Base-by-base conservation (phyloP, 441 rosid genomes). In the Eruca vesicaria region DNA sequence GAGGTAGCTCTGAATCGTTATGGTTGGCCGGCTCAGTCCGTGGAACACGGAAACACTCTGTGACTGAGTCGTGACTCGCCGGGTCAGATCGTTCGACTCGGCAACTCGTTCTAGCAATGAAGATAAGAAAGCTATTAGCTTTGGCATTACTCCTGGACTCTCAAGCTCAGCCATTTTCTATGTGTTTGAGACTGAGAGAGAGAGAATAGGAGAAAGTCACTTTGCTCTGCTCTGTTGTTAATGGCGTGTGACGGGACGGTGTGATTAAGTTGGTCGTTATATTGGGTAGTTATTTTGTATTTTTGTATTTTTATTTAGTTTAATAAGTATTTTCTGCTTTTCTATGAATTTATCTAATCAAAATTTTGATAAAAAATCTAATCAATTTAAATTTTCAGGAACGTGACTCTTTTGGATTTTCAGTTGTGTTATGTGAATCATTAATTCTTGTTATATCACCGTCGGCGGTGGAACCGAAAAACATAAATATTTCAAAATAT, bases 41-140 rank as follows among this genome's bases (percentile, higher is more conserved):
- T 92, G 89, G 36, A 94, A 94, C 36, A 87, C 92, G 1, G 95
- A 91, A 3, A 86, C 77, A 10, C 80, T 89, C 80, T 85, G 89
- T 3, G 84, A 67, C 56, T 78, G 85, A 52, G 80, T 66, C 50
- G 80, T 50, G 68, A 84, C 75, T 48, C 75, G 80, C n/a, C 76
- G 29, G 35, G 69, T 75, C n/a, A 21, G 69, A 68, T 94, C 97
- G 84, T 90, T 94, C 0, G 95, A 86, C 53, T 88, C 92, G 7
- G 97, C 86, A 35, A 88, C 88, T 64, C 84, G 81, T 74, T 88
- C 86, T 9, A 94, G 91, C 72, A 88, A 65, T 57, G 95, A 92
- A n/a, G 97, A 90, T 66, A 94, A 90, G 80, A 86, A 91, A 3
- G 71, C 76, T 57, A 94, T 86, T 43, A 89, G 83, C 70, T 83